A percentile compares a stretch with the other conserved stretches of the same genome.
These are phyloP conservation scores for Acacia crassicarpa DNA, from an alignment of 306 rosid genomes.

Conservation along the genomic window DNA sequence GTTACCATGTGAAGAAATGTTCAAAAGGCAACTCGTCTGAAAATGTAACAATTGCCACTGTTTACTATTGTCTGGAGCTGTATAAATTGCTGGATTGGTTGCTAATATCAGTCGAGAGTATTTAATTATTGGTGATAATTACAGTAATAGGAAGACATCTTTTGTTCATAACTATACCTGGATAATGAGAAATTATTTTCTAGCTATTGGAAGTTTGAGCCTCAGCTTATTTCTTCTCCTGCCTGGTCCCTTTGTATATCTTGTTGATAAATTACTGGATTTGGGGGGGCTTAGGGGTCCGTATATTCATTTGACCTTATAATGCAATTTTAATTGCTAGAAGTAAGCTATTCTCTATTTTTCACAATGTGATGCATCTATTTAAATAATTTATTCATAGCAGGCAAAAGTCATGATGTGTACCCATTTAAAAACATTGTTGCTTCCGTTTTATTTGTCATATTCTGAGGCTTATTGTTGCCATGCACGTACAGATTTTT, in stretches of 20 bases:
- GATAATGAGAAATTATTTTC: background rate
- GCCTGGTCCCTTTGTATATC: background rate
- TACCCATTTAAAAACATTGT: background rate
- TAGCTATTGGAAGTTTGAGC: background rate
- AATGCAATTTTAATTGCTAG: background rate
- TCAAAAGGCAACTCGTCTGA: background rate
- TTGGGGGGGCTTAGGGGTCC: background rate
- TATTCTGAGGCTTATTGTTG: background rate
- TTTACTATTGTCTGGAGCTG: background rate
- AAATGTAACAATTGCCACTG: background rate
- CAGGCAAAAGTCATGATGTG: too few species aligned
- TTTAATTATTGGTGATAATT: background rate
- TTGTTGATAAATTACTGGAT: background rate
- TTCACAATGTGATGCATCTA: background rate
- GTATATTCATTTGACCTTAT: background rate
- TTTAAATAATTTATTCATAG: background rate
- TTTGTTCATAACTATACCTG: background rate
- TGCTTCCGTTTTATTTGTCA: background rate
- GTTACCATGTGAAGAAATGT: background rate
- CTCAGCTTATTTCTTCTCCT: background rate
- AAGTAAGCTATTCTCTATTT: background rate
- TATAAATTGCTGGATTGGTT: background rate
- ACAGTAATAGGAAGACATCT: background rate
- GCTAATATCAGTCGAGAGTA: background rate
- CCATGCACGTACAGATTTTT: slow-evolving; percentile 44